Base-by-base conservation (phyloP, 1,284 basidiomycete species). In the Apiotrichum sp. region DNA sequence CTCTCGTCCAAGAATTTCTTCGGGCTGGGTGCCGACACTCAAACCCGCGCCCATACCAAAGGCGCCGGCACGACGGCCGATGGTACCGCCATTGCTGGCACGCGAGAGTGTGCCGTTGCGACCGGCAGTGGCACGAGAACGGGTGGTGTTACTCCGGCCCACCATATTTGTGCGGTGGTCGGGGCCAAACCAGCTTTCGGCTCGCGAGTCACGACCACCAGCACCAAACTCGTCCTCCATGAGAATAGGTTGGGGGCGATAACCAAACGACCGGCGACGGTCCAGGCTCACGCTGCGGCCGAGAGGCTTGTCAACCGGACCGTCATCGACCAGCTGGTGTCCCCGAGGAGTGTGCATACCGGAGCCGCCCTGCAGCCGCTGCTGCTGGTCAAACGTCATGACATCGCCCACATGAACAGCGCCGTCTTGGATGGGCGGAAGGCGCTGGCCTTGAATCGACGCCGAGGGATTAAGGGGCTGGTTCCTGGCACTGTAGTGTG, bases 21-120 rank as follows among this genome's bases (percentile, higher is more conserved):
- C 69, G 11, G 73, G 73, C 61, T 72, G 70, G 43, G 73, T 74
- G 39, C 73, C 73, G 39, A 73, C 68, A 40, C 62, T 69, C 9
- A 71, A 58, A 29, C 71, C 73, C 6, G 73, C 71, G 54, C 73
- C 73, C 48, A 67, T 61, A 22, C 73, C 73, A 50, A 74, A 74
- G 10, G 70, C 71, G 51, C 73, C 73, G 10, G 65, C 53, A 49
- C 73, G 60, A 42, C 63, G 62, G 6, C 71, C 71, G 46, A 71
- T 59, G n/a, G 68, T 71, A 46, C 70, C 71, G 40, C 71, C 70
- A 52, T 73, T 73, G 44, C 65, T 63, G n/a, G 58, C 65, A 47
- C 71, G 60, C 11, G 62, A 64, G 33, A 70, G 50, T 9, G 68
- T 70, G 14, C 66, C 68, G 57, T 67, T 71, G 22, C 71, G 58